Base-by-base conservation (phyloP, 441 rosid genomes). In the Aleurites moluccanus region DNA sequence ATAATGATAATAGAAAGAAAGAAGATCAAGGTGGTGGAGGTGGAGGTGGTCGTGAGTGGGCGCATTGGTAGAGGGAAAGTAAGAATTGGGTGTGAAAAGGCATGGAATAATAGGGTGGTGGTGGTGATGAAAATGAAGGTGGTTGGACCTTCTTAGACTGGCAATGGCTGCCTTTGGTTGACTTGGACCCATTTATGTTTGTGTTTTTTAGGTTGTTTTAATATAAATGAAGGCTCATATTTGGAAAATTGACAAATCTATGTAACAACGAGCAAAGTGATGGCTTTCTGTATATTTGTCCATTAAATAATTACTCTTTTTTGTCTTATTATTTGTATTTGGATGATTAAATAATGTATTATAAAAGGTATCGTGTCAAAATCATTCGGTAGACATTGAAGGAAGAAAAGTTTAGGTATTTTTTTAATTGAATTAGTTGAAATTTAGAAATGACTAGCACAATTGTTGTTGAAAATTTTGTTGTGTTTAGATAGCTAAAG, bases 21-120 rank as follows among this genome's bases (percentile, higher is more conserved):
- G 28, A 42, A 20, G 52, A 55, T 50, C 25, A 53, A 27, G 57
- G 44, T 60, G 73, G 44, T 66, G 70, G 45, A 49, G 77, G 60
- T 23, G 25, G 23, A 21, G 40, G 64, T 18, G n/a, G n/a, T n/a
- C n/a, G n/a, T n/a, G 53, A 60, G 56, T 11, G 70, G 77, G 23
- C 9, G 63, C 55, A 73, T 59, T 59, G 81, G 78, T 3, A 67
- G 69, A n/a, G 70, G 33, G 35, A 23, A 64, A 35, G 30, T 9
- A 13, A 52, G 47, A 30, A n/a, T 11, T 44, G 62, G 44, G 14
- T 1, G 18, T 35, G 56, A 11, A 18, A 49, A 49, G 64, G 44
- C 16, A 64, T 18, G 27, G 42, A 55, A 42, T 0, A 70, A 40
- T 0, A 27, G 53, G 23, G 20, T 35, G n/a, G 56, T 10, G 59